Base-by-base conservation (phyloP, 2,329 filamentous ascomycete species). In the Ophiocordyceps camponoti-saundersi region DNA sequence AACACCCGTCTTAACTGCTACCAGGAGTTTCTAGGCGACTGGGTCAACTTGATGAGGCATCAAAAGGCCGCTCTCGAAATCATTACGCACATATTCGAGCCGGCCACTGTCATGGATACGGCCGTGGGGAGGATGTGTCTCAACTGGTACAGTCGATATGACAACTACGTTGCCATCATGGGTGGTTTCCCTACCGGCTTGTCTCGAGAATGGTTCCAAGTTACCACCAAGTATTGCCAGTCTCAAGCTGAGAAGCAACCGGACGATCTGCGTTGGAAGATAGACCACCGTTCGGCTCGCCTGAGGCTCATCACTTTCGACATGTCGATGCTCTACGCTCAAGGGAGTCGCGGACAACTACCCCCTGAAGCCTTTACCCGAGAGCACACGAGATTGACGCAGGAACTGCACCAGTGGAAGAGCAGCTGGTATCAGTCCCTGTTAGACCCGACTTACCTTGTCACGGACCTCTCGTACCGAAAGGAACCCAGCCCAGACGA, bases 1-100 rank as follows among this genome's bases (percentile, higher is more conserved):
- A 13, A n/a, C 6, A 22, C 21, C 21, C 36, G 5, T 10, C 36
- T n/a, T n/a, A 40, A 11, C 16, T 18, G 10, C 16, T 20, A 42
- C 11, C 46, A 95, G 87, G 92, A 96, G 65, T 93, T 88, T 56
- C 72, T 96, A 43, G 92, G 92, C 13, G 92, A 98, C 59, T 96
- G 88, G 88, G 79, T 93, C 46, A 95, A 93, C 56, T 70, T 96
- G 16, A 82, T 92, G 64, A 85, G 88, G 21, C 92, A 96, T 60
- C 89, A 95, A 60, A 87, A 83, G 59, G 92, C 90, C 12, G 92
- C 92, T 0, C 78, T 84, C 57, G 79, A 86, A 52, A 82, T 96
- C 55, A 67, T 96, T 43, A 82, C 74, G 1, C 77, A 82, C 42
- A 66, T 95, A 0, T 89, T 87, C 59, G 87, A 80, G 0, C 85